Conservation (phyloP, 441 rosid genomes). For the Lepidium campestre region DNA sequence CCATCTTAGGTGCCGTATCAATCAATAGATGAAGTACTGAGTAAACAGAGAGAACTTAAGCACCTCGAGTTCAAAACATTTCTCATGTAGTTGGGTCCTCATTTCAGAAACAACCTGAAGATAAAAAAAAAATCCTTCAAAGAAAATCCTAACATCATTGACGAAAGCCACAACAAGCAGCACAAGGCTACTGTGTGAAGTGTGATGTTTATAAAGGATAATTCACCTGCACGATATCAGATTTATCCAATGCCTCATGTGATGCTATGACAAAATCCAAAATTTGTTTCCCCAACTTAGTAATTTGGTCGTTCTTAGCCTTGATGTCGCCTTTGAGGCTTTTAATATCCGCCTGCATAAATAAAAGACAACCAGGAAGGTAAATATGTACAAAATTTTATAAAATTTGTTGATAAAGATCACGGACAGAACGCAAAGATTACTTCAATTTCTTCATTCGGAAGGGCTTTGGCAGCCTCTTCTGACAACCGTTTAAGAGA, state of each 20-base stretch:
- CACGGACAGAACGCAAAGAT: neutral
- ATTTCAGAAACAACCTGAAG: constrained; percentile 74
- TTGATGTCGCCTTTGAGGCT: constrained; percentile 62
- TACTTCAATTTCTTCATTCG: constrained; percentile 67
- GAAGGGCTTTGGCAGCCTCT: constrained; percentile 66
- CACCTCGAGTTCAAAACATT: constrained; percentile 96
- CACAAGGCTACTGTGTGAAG: too few species aligned
- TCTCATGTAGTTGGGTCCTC: constrained; percentile 75
- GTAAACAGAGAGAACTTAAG: constrained; percentile 17
- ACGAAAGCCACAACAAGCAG: too few species aligned
- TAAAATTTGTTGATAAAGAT: too few species aligned
- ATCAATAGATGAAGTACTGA: neutral
- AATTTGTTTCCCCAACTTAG: constrained; percentile 73
- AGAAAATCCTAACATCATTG: too few species aligned
- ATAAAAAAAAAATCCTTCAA: too few species aligned
- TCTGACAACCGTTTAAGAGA: constrained; percentile 73
- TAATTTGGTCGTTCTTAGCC: constrained; percentile 73
- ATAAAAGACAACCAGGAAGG: constrained; percentile 24
- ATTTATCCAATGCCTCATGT: constrained; percentile 52
- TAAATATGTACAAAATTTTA: too few species aligned
- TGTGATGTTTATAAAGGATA: too few species aligned
- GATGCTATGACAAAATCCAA: constrained; percentile 55
- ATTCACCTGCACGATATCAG: constrained; percentile 65
- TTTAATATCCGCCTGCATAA: constrained; percentile 70
- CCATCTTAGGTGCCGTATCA: neutral